These are phyloP conservation scores for Diaporthe nobilis DNA, from an alignment of 2,329 filamentous ascomycete genomes.

Conservation along the genomic window DNA sequence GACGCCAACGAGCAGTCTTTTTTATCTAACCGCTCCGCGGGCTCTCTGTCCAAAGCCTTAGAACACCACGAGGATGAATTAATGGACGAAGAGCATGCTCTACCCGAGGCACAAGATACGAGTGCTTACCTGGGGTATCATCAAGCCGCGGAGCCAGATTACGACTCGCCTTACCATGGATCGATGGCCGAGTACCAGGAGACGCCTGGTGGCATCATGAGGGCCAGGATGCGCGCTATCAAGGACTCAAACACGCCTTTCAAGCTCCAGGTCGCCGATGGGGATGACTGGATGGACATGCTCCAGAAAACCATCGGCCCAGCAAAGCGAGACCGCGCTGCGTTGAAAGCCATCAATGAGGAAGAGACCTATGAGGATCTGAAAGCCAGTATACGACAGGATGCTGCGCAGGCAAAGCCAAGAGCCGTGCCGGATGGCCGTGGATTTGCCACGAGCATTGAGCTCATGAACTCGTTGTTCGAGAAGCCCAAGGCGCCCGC, in stretches of 20 bases:
- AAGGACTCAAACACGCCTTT: slow-evolving; percentile 72
- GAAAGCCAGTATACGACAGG: slow-evolving; percentile 51
- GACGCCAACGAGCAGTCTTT: slow-evolving; percentile 77
- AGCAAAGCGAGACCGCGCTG: slow-evolving; percentile 88
- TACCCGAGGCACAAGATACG: slow-evolving; percentile 78
- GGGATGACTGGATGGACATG: slow-evolving; percentile 94
- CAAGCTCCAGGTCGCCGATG: slow-evolving; percentile 73
- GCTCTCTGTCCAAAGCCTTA: slow-evolving; percentile 76
- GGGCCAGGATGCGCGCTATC: slow-evolving; percentile 74
- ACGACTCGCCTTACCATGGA: slow-evolving; percentile 67
- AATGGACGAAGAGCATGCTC: slow-evolving; percentile 83
- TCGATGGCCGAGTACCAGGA: slow-evolving; percentile 60
- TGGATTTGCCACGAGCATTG: slow-evolving; percentile 89
- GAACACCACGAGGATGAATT: slow-evolving; percentile 76
- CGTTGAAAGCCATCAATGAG: slow-evolving; percentile 74
- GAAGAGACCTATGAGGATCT: slow-evolving; percentile 67
- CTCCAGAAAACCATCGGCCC: slow-evolving; percentile 95
- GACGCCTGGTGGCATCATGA: slow-evolving; percentile 73
- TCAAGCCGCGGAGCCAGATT: slow-evolving; percentile 81
- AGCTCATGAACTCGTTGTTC: slow-evolving; percentile 96
- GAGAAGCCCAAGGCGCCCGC: slow-evolving; percentile 75
- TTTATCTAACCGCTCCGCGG: slow-evolving; percentile 93
- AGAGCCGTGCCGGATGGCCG: slow-evolving; percentile 63
- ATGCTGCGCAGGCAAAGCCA: slow-evolving; percentile 49
- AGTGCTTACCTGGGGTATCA: slow-evolving; percentile 81